A percentile compares a stretch with the other conserved stretches of the same genome.
These are phyloP conservation scores for Phytophthora sp. DNA, from an alignment of 352 stramenopile species.

Conservation along the genomic window DNA sequence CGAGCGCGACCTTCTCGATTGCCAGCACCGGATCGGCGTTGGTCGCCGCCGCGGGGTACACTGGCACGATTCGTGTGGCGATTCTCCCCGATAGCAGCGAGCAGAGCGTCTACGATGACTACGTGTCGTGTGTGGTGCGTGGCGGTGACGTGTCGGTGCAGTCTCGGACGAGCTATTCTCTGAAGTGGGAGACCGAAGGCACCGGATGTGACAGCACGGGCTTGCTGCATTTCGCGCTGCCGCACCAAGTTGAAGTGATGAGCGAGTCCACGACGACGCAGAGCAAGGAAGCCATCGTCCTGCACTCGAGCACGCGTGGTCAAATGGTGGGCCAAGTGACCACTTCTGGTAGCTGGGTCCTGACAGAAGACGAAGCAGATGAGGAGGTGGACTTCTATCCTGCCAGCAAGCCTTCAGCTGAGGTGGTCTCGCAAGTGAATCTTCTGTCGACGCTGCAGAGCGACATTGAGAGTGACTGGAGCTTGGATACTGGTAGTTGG, in stretches of 20 bases:
- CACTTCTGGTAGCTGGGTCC: constrained; percentile 36
- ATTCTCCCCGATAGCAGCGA: constrained; percentile 40
- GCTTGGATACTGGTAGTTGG: constrained; percentile 47
- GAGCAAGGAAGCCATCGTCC: constrained; percentile 23
- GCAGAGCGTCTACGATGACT: constrained; percentile 46
- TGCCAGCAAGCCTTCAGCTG: constrained; percentile 18
- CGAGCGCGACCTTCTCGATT: constrained; percentile 31
- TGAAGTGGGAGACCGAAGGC: constrained; percentile 52
- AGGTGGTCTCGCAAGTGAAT: constrained; percentile 10
- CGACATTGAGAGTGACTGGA: constrained; percentile 58
- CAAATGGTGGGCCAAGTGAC: constrained; percentile 47
- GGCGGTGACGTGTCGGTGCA: constrained; percentile 44
- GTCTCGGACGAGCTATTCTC: constrained; percentile 54
- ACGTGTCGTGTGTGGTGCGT: constrained; percentile 45
- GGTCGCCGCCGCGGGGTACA: constrained; percentile 35
- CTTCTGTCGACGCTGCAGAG: constrained; percentile 31
- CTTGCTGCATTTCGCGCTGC: constrained; percentile 57
- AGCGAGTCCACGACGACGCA: constrained; percentile 3
- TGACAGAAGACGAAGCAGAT: constrained; percentile 43
- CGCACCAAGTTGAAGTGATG: constrained; percentile 53
- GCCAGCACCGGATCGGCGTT: constrained; percentile 39
- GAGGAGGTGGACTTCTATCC: constrained; percentile 55
- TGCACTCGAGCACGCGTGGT: constrained; percentile 55
- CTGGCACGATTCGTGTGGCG: constrained; percentile 48
- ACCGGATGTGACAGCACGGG: constrained; percentile 33